Base-by-base conservation (phyloP, 2,329 filamentous ascomycete genomes). In the Colletotrichum cuscutae region DNA sequence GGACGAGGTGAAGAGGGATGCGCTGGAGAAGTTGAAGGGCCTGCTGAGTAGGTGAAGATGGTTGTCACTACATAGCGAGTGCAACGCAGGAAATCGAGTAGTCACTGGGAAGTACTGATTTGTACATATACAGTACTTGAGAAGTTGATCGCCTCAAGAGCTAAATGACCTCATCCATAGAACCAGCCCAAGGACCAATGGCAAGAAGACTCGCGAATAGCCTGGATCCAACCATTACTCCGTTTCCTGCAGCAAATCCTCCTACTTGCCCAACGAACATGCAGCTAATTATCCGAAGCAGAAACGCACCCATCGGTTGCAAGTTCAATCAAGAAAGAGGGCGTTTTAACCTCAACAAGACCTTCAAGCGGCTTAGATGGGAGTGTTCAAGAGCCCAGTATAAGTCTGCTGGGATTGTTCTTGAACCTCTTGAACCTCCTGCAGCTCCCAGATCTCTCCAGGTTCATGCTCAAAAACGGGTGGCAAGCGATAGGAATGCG, bases 1-100 rank as follows among this genome's bases (percentile, higher is more conserved):
- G 77, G 75, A 85, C 75, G 79, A 86, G 66, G 88, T 89, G 11
- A 82, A 87, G 79, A 77, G 78, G 53, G 80, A 84, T 57, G 86
- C 88, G 4, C 76, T 86, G 57, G 2, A 8, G 6, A 72, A 65
- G 28, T 46, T 70, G 46, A 26, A 65, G 28, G 46, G 13, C 1
- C 15, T 72, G n/a, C 15, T 72, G 19, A 26, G 5, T 13, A 60
- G 56, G 19, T 65, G 19, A 49, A n/a, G 15, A 22, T 15, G 5
- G 42, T 46, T 7, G 6, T 9, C 42, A 46, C 42, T n/a, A n/a
- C 19, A 22, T 11, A 4, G 8, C 42, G 8, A 9, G 15, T 9
- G 22, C 2, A n/a, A 11, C 8, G 19, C 19, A 9, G 8, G 3
- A 19, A n/a, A 49, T 3, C 19, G 3, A 9, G 7, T 19, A 49